Percentiles rank a stretch among this genome's conserved stretches.
Conservation (phyloP, 1,139 yeast species). For the Nakaseomyces delphensis region DNA sequence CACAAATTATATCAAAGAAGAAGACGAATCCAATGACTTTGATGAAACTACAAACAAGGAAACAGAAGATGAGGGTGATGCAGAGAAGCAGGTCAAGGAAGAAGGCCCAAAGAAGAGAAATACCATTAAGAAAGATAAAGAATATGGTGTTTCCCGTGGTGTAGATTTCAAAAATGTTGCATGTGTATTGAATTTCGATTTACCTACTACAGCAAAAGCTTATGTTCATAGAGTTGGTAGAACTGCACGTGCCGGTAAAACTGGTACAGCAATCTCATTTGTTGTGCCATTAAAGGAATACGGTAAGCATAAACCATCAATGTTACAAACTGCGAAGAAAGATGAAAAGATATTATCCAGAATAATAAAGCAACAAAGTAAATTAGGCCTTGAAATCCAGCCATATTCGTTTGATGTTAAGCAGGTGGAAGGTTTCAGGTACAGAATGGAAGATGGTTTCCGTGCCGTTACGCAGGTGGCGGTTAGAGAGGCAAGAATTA, state of each 20-base stretch:
- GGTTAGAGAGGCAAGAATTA: constrained; percentile 86
- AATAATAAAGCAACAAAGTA: constrained; percentile 67
- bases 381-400: constrained; percentile 59
- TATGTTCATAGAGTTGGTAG: constrained; percentile 94
- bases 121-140: constrained; percentile 48
- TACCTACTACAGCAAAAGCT: constrained; percentile 83
- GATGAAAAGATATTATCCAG: constrained; percentile 81
- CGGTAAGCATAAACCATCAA: constrained; percentile 83
- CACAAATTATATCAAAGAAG: constrained; percentile 50
- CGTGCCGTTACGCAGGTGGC: constrained; percentile 88
- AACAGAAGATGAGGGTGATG: constrained; percentile 14
- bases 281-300: constrained; percentile 76
- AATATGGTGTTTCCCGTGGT: constrained; percentile 94
- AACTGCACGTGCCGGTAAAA: constrained; percentile 94
- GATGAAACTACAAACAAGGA: constrained; percentile 13
- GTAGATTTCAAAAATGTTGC: constrained; percentile 95
- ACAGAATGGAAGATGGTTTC: constrained; percentile 95
- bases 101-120: constrained; percentile 26
- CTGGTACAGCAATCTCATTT: constrained; percentile 92
- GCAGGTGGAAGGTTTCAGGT: constrained; percentile 92
- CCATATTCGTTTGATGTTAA: constrained; percentile 89
- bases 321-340: constrained; percentile 57
- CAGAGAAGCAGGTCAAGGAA: constrained; percentile 11
- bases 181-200: constrained; percentile 90
- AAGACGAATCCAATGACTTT: constrained; percentile 35